Conservation (phyloP, 257 asterid genomes). For the Paulownia fortunei region DNA sequence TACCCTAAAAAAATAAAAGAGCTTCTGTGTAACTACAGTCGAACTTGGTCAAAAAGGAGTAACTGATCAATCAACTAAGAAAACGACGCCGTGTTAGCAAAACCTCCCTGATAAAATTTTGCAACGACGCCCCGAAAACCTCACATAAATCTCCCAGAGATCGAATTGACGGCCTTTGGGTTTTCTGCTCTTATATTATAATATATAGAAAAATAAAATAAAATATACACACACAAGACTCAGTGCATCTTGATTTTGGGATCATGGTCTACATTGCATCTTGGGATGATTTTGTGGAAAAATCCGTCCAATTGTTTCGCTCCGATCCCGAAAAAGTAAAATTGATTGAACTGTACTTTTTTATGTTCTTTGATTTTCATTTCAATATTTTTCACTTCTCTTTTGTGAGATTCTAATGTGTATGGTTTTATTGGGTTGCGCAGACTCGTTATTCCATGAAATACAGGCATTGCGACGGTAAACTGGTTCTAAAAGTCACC, state of each 20-base stretch:
- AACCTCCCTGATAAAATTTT: not conserved
- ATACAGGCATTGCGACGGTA: slow-evolving; percentile 88
- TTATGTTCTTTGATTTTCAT: not conserved
- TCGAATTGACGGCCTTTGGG: slow-evolving; percentile 9
- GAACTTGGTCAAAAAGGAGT: not conserved
- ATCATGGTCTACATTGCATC: slow-evolving; percentile 76
- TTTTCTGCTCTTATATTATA: not conserved
- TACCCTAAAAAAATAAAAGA: not conserved
- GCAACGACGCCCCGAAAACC: slow-evolving; percentile 5
- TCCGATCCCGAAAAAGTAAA: slow-evolving; percentile 74
- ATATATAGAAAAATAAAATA: not conserved
- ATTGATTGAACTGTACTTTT: not conserved
- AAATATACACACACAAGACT: not conserved
- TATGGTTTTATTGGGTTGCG: slow-evolving; percentile 2
- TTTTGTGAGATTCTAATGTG: slow-evolving; percentile 10
- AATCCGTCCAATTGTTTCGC: slow-evolving; percentile 69
- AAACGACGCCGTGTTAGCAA: not conserved
- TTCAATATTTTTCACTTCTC: not conserved
- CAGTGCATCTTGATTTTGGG: not conserved
- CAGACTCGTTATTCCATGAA: slow-evolving; percentile 91
- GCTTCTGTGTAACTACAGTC: not conserved
- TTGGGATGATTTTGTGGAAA: slow-evolving; percentile 85
- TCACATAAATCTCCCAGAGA: slow-evolving; percentile 13
- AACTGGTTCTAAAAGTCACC: slow-evolving; percentile 91
- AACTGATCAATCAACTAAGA: not conserved